Evolutionary conservation across 2,329 filamentous ascomycete species (phyloP).

Genomic region (Ophiocordyceps camponoti-floridani): DNA sequence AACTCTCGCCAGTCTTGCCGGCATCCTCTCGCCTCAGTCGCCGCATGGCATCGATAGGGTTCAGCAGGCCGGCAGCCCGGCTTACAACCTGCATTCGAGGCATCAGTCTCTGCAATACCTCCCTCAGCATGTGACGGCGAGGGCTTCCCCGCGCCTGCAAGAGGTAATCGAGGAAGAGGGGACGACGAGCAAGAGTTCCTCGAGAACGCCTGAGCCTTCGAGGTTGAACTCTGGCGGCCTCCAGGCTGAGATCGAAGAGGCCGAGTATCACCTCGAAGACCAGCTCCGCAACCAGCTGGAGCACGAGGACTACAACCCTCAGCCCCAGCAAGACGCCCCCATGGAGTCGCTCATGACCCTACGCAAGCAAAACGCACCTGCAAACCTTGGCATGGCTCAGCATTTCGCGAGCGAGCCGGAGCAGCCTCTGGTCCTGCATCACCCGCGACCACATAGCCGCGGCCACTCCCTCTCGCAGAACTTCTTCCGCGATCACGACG

Average conservation of each 20-base stretch:
- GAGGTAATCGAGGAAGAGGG: conserved; percentile 61
- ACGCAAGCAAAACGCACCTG: conserved; percentile 26
- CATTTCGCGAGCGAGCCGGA: conserved; percentile 35
- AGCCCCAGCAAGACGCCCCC: conserved; percentile 19
- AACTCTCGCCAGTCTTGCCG: conserved; percentile 30
- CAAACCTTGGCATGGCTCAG: conserved; percentile 28
- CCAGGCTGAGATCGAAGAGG: conserved; percentile 70
- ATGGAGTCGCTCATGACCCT: conserved; percentile 9
- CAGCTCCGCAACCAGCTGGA: conserved; percentile 64
- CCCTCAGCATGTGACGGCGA: conserved; percentile 32
- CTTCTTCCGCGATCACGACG: conserved; percentile 40
- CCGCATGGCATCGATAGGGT: conserved; percentile 39
- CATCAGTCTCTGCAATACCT: conserved; percentile 43
- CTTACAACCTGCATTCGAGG: conserved; percentile 30
- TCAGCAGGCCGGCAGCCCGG: conserved; percentile 20
- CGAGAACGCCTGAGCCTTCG: conserved; percentile 32
- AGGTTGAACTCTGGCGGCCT: conserved; percentile 46
- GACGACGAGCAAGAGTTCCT: conserved; percentile 27
- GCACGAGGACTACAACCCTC: conserved; percentile 59
- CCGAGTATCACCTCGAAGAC: conserved; percentile 70
- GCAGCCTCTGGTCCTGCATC: conserved; percentile 43
- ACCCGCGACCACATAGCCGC: conserved; percentile 56
- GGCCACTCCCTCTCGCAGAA: conserved; percentile 54
- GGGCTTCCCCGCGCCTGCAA: conserved; percentile 44
- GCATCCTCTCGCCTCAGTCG: conserved; percentile 45